Evolutionary conservation across 257 asterid species (phyloP).

Genomic region (Echium plantagineum): DNA sequence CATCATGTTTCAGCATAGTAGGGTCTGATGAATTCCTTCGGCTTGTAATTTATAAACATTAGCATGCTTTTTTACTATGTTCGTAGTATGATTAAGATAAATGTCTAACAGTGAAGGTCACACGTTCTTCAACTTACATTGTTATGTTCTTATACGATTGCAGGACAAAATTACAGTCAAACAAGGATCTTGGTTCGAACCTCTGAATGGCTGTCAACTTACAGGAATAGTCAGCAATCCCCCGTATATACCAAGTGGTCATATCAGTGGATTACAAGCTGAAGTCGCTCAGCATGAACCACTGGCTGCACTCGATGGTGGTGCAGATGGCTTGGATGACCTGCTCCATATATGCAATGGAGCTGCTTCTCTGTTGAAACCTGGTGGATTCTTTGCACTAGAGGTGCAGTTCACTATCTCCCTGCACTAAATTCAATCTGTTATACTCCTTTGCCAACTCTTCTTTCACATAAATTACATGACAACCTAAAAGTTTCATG

Average conservation of each 20-base stretch:
- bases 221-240: slow-evolving; percentile 83
- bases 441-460: not conserved
- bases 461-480: not conserved
- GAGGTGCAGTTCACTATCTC: slow-evolving; percentile 44
- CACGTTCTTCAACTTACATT: not conserved
- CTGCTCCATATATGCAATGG: slow-evolving; percentile 72
- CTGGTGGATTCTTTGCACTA: slow-evolving; percentile 81
- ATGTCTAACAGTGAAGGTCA: not conserved
- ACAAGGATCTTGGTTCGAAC: slow-evolving; percentile 87
- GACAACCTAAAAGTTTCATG: not conserved
- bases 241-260: slow-evolving; percentile 70
- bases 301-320: slow-evolving; percentile 78
- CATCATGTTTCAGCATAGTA: no score
- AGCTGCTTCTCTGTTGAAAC: slow-evolving; percentile 53
- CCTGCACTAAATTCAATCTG: not conserved
- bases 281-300: slow-evolving; percentile 83
- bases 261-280: slow-evolving; percentile 61
- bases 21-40: no score
- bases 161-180: slow-evolving; percentile 53
- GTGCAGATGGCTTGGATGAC: slow-evolving; percentile 50
- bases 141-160: not conserved
- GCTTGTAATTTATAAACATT: no score
- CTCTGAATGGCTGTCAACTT: slow-evolving; percentile 39
- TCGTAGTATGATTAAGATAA: no score
- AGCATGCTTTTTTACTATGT: no score